Base-by-base conservation (phyloP, 805 yeast species). In the Ogataea zsoltii region DNA sequence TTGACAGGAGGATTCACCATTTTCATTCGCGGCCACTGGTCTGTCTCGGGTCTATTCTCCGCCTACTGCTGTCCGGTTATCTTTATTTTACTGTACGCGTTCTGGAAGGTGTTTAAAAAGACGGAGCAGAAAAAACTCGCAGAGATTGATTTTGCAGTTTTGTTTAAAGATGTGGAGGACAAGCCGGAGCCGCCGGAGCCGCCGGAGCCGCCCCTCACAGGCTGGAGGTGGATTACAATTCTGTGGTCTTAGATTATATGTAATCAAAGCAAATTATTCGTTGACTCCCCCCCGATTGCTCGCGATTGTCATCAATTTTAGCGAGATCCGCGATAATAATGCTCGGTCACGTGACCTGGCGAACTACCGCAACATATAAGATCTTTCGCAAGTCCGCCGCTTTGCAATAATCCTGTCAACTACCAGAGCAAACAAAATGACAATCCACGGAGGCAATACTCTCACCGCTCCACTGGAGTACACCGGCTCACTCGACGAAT, bases 111-210 rank as follows among this genome's bases (percentile, higher is more conserved):
- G 17, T 46, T 54, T 49, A 66, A 65, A 54, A 56, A 48, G 39
- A 66, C 71, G 2, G 63, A 51, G 41, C 50, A 63, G 38, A 55
- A 69, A 51, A 57, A 55, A 34, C 64, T 76, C 7, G 44, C 53
- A 12, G 71, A 76, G 46, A 73, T 70, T 35, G 78, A 76, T 57
- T 64, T 77, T 17, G 60, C 48, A 33, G 39, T 59, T 4, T 50
- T 66, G 32, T 66, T 66, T 51, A 51, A 50, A 42, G 69, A 66
- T 46, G 62, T 59, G 16, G 58, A 51, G 31, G 61, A 57, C 14
- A 57, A 61, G 45, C 69, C 69, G 26, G 69, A 65, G 44, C 63
- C 50, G 12, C 50, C 51, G 4, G 35, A 35, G n/a, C n/a, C n/a
- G n/a, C n/a, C n/a, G n/a, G 45, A 33, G 21, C 49, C 49, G 11